Evolutionary conservation across 2,329 filamentous ascomycete genomes (phyloP).

Genomic region (Mollisiaceae sp.): DNA sequence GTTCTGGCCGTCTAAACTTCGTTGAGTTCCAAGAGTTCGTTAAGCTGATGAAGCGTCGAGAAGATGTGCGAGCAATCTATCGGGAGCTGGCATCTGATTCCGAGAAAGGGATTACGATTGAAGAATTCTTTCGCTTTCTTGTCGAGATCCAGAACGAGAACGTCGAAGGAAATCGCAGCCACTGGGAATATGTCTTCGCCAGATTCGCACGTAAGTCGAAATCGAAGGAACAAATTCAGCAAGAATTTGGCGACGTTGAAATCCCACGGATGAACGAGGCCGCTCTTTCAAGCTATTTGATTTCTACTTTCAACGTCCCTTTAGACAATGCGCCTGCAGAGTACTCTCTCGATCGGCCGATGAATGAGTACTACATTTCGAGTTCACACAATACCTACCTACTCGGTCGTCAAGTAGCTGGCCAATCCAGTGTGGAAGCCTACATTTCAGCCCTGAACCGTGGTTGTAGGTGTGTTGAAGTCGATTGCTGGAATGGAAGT

Average conservation of each 20-base stretch:
- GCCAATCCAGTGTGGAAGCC: slow-evolving; percentile 90
- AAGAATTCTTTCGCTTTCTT: slow-evolving; percentile 79
- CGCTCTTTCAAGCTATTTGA: slow-evolving; percentile 78
- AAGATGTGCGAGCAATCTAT: slow-evolving; percentile 80
- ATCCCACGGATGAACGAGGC: slow-evolving; percentile 73
- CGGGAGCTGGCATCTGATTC: slow-evolving; percentile 61
- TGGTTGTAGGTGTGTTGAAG: slow-evolving; percentile 93
- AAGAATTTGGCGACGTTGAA: slow-evolving; percentile 51
- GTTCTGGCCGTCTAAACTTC: slow-evolving; percentile 73
- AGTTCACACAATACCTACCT: slow-evolving; percentile 99
- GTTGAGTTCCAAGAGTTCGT: slow-evolving; percentile 85
- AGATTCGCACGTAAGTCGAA: slow-evolving; percentile 68
- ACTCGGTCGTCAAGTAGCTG: slow-evolving; percentile 85
- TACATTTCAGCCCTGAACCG: slow-evolving; percentile 89
- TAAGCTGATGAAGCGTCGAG: slow-evolving; percentile 78
- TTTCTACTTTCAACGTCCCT: slow-evolving; percentile 74
- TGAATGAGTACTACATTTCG: slow-evolving; percentile 98
- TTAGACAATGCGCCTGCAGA: slow-evolving; percentile 65
- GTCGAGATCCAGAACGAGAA: slow-evolving; percentile 76
- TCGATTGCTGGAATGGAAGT: slow-evolving; percentile 96
- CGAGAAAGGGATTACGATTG: slow-evolving; percentile 68
- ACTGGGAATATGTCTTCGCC: slow-evolving; percentile 76
- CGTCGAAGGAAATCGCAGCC: slow-evolving; percentile 64
- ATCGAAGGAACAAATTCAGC: slow-evolving; percentile 50
- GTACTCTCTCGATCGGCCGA: slow-evolving; percentile 75